These are phyloP conservation scores for Spergularia marina DNA, from an alignment of 148 eudicot genomes.

Conservation along the genomic window DNA sequence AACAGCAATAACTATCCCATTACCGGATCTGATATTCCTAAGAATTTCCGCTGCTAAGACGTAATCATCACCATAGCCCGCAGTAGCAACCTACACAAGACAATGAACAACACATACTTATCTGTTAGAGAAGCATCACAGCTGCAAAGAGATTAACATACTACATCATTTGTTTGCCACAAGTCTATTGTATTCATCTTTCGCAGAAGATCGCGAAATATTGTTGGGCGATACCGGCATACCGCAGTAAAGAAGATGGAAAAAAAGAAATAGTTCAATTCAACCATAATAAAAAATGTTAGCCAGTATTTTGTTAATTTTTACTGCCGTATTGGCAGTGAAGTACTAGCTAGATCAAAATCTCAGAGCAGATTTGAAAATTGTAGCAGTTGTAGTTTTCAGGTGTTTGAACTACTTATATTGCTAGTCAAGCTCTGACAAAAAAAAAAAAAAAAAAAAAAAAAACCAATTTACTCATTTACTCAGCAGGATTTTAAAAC, in stretches of 20 bases:
- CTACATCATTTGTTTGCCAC: not conserved
- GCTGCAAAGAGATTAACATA: not conserved
- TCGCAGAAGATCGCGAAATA: not conserved
- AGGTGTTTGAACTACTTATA: not conserved
- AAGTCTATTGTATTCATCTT: not conserved
- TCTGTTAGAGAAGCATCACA: slow-evolving; percentile 1
- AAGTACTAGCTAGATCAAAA: no score
- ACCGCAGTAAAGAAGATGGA: no score
- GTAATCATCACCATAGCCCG: slow-evolving; percentile 77
- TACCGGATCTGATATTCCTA: slow-evolving; percentile 42
- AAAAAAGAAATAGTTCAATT: no score
- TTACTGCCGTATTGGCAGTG: not conserved
- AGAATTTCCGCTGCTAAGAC: slow-evolving; percentile 55
- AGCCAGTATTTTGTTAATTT: not conserved
- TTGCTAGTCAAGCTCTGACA: not conserved
- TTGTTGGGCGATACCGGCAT: not conserved
- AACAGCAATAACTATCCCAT: slow-evolving; percentile 59
- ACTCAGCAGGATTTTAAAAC: not conserved
- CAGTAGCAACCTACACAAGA: slow-evolving; percentile 72
- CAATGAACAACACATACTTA: slow-evolving; percentile 4
- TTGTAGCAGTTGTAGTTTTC: not conserved
- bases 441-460: not conserved
- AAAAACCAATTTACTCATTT: not conserved
- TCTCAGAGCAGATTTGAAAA: no score
- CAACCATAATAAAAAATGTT: no score